These are phyloP conservation scores for Globisporangium cystogenes DNA, from an alignment of 352 stramenopile species.

Conservation along the genomic window DNA sequence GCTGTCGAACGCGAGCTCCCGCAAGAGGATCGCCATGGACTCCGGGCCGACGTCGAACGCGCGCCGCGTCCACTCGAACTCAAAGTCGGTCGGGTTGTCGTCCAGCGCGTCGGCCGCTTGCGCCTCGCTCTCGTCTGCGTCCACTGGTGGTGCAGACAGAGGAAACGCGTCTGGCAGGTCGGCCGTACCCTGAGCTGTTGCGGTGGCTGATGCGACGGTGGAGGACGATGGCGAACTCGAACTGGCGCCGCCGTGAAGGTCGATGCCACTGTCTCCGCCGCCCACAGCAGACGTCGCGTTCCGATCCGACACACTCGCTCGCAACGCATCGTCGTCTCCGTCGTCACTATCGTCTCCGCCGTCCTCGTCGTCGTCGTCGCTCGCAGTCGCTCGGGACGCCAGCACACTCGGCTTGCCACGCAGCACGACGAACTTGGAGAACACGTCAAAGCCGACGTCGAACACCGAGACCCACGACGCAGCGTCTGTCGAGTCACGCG, in stretches of 20 bases:
- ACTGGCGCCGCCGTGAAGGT: too few species aligned
- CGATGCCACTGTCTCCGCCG: too few species aligned
- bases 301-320: too few species aligned
- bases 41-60: conserved; percentile 57
- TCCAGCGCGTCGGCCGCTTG: conserved; percentile 1
- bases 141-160: too few species aligned
- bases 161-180: too few species aligned
- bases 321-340: conserved; percentile 12
- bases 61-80: conserved; percentile 52
- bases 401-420: conserved; percentile 6
- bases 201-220: too few species aligned
- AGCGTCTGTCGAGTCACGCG: neutral
- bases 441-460: conserved; percentile 16
- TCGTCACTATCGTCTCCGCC: too few species aligned
- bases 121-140: neutral
- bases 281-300: neutral
- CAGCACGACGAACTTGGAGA: conserved; percentile 9
- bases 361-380: conserved; percentile 24
- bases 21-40: conserved; percentile 33
- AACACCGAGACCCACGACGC: conserved; percentile 15
- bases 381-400: neutral
- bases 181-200: too few species aligned
- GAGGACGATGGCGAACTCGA: too few species aligned
- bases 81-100: conserved; percentile 21
- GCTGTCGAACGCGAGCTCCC: conserved; percentile 1